A percentile compares a stretch with the other conserved stretches of the same genome.
Conservation (phyloP, 1,284 basidiomycete species). For the Cryptococcus sp. region DNA sequence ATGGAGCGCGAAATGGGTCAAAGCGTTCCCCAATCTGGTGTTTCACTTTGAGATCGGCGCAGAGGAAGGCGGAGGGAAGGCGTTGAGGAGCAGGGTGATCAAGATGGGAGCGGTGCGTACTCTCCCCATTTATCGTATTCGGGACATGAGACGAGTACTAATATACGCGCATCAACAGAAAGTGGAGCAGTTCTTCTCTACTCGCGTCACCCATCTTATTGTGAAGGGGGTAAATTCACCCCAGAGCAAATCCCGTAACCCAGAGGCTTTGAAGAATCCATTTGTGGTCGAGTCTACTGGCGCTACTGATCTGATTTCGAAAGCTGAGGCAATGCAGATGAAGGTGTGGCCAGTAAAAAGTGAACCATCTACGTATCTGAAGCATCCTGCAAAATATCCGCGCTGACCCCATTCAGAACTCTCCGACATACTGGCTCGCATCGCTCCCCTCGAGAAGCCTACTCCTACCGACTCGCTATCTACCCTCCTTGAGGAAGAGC, state of each 20-base stretch:
- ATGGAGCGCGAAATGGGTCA: conserved; percentile 78
- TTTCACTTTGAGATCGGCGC: conserved; percentile 72
- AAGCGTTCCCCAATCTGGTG: conserved; percentile 74
- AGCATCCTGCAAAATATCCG: background rate
- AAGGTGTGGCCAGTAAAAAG: conserved; percentile 83
- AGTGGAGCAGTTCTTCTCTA: conserved; percentile 82
- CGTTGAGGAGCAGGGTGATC: conserved; percentile 58
- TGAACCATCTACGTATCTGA: conserved; percentile 54
- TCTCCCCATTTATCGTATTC: background rate
- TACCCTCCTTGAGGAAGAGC: conserved; percentile 78
- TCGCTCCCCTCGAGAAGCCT: conserved; percentile 52
- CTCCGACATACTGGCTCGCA: conserved; percentile 36
- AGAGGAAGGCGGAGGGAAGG: conserved; percentile 54
- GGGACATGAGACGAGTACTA: background rate
- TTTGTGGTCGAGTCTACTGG: conserved; percentile 47
- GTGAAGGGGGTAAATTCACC: conserved; percentile 32
- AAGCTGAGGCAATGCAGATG: conserved; percentile 72
- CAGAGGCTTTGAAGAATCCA: conserved; percentile 36
- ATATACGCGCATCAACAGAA: conserved; percentile 52
- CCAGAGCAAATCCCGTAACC: conserved; percentile 43
- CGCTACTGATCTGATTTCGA: conserved; percentile 61
- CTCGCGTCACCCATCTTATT: conserved; percentile 79
- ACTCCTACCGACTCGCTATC: conserved; percentile 37
- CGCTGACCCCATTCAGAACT: conserved; percentile 26
- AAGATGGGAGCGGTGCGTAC: conserved; percentile 73